phyloP scores from a whole-genome alignment of 305 asterid species.

The Rubia tinctorum region DNA sequence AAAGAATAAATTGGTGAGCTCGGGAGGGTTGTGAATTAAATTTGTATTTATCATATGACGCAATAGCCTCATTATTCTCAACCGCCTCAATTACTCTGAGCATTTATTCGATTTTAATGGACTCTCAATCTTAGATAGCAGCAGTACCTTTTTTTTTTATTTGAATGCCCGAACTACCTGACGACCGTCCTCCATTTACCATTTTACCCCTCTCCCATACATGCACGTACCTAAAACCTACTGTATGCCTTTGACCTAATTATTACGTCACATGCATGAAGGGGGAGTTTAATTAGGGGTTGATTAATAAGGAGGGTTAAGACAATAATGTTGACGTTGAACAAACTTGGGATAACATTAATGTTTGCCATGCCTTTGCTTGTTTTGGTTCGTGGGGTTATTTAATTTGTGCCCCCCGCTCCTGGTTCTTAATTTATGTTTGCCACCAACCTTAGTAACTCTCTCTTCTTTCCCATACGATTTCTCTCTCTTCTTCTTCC shows the following conservation, averaged over 20 bases:
- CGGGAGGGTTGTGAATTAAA: conserved; percentile 18
- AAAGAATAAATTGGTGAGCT: not conserved
- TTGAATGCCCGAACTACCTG: conserved; percentile 53
- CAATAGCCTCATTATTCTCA: conserved; percentile 58
- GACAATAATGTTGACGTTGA: conserved; percentile 41
- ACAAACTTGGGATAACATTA: conserved; percentile 30
- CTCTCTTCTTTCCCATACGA: not conserved
- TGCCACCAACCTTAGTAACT: conserved; percentile 11
- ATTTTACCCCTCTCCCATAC: conserved; percentile 8
- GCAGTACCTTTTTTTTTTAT: conserved; percentile 27
- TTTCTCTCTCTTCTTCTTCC: not conserved
- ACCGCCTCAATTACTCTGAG: conserved; percentile 71
- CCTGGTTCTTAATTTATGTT: not conserved
- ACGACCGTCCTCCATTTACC: conserved; percentile 24
- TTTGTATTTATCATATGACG: conserved; percentile 42
- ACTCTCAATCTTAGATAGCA: conserved; percentile 43
- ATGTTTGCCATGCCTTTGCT: conserved; percentile 18
- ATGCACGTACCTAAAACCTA: not conserved
- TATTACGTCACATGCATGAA: conserved; percentile 36
- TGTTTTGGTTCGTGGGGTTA: not conserved
- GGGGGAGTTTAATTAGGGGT: not conserved
- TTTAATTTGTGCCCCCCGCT: conserved; percentile 8
- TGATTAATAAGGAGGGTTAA: not conserved
- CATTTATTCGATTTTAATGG: conserved; percentile 73
- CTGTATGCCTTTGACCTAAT: conserved; percentile 30